Evolutionary conservation across 129 eudicot genomes (phyloP).

Genomic region (Helianthus annuus): HanXRQr2.0-SUNRISE NC_035446.2:55686683-55687182

Average conservation of each 20-base stretch:
- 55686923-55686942: not conserved
- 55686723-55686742: too few relatives aligned
- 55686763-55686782: too few relatives aligned
- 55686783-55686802: too few relatives aligned
- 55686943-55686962: not conserved
- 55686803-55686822: too few relatives aligned
- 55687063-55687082: not conserved
- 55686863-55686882: not conserved
- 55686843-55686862: not conserved
- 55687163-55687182: too few relatives aligned
- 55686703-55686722: too few relatives aligned
- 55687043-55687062: not conserved
- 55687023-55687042: not conserved
- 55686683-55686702: too few relatives aligned
- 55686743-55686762: too few relatives aligned
- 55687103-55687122: too few relatives aligned
- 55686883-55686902: not conserved
- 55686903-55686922: not conserved
- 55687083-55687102: too few relatives aligned
- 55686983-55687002: not conserved
- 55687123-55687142: too few relatives aligned
- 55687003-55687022: not conserved
- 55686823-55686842: not conserved
- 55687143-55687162: too few relatives aligned
- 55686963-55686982: conserved; percentile 1